Evolutionary conservation across 768 basidiomycete genomes (phyloP).

Genomic region (Macrolepiota albuminosa): DNA sequence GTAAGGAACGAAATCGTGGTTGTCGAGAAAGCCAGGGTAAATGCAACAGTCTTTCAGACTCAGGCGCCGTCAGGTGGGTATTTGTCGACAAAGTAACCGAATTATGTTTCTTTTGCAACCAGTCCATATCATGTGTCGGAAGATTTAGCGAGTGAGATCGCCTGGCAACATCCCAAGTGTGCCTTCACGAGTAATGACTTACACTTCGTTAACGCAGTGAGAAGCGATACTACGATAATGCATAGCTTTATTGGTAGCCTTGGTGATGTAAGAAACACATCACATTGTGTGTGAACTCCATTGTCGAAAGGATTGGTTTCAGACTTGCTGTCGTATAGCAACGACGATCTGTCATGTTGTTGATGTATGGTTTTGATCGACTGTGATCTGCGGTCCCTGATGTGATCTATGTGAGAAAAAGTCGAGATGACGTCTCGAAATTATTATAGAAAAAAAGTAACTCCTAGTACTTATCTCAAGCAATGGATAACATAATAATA

Average conservation of each 20-base stretch:
- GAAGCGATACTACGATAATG: background rate
- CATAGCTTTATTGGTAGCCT: background rate
- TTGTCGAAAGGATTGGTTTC: background rate
- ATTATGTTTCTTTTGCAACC: slow-evolving; percentile 17
- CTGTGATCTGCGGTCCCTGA: background rate
- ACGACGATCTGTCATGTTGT: slow-evolving; percentile 6
- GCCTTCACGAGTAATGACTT: background rate
- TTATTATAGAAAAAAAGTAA: background rate
- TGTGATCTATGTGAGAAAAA: background rate
- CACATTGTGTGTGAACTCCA: background rate
- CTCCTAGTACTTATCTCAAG: background rate
- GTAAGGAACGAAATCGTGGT: slow-evolving; percentile 22
- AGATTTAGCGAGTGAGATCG: slow-evolving; percentile 1
- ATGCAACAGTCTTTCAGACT: slow-evolving; percentile 15
- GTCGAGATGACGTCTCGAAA: background rate
- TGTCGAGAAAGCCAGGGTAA: slow-evolving; percentile 17
- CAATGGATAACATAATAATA: background rate
- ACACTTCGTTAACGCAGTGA: slow-evolving; percentile 3
- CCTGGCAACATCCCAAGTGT: slow-evolving; percentile 11
- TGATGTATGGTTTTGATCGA: background rate
- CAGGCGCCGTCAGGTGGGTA: slow-evolving; percentile 12
- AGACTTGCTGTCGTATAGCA: slow-evolving; percentile 8
- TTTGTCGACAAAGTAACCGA: slow-evolving; percentile 16
- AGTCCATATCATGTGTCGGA: slow-evolving; percentile 4
- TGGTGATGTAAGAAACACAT: background rate